Evolutionary conservation across 306 rosid species (phyloP).

Genomic region (Trichosanthes cucumerina): DNA sequence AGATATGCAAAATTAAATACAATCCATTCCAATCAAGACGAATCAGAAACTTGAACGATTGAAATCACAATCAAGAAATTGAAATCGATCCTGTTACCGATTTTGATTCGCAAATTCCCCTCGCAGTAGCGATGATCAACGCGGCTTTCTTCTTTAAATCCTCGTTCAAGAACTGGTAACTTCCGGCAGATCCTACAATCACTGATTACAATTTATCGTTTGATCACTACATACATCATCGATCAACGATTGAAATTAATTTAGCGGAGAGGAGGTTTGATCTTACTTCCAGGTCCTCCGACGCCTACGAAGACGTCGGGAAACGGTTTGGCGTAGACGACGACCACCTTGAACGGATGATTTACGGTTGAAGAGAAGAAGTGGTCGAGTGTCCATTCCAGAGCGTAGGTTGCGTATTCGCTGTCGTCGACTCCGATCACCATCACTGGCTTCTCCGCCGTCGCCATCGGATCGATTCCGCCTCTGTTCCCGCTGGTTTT

Average conservation of each 20-base stretch:
- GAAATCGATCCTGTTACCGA: constrained; percentile 19
- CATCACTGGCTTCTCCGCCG: constrained; percentile 30
- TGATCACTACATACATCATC: too few species aligned
- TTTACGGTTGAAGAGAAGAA: neutral
- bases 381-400: constrained; percentile 38
- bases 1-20: too few species aligned
- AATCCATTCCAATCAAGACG: too few species aligned
- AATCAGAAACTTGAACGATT: too few species aligned
- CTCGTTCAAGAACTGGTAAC: constrained; percentile 17
- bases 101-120: constrained; percentile 28
- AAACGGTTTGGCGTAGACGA: constrained; percentile 48
- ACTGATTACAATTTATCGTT: neutral
- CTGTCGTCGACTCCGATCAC: constrained; percentile 42
- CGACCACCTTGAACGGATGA: constrained; percentile 36
- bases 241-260: neutral
- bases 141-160: constrained; percentile 33
- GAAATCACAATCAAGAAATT: neutral
- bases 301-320: constrained; percentile 37
- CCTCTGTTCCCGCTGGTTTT: neutral
- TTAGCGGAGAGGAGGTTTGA: neutral
- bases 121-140: constrained; percentile 26
- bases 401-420: constrained; percentile 30
- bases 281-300: constrained; percentile 53
- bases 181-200: constrained; percentile 19
- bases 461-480: neutral